These are phyloP conservation scores for Pisolithus thermaeus DNA, from an alignment of 1,284 basidiomycete genomes.

Conservation along the genomic window DNA sequence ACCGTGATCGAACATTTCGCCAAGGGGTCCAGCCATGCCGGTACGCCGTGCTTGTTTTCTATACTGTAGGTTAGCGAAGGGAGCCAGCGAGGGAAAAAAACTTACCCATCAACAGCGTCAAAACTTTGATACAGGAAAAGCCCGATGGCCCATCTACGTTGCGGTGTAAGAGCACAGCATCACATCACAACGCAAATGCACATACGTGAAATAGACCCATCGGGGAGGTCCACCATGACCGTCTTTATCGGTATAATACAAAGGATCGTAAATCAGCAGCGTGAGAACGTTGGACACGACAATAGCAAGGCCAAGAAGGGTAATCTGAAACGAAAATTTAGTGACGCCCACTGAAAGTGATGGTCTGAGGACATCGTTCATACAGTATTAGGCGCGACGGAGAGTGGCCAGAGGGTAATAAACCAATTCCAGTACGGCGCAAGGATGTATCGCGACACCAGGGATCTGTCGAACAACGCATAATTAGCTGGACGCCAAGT, in stretches of 20 bases:
- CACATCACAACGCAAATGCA: constrained; percentile 8
- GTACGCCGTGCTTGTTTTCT: constrained; percentile 95
- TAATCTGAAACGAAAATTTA: constrained; percentile 52
- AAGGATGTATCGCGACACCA: constrained; percentile 76
- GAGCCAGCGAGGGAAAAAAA: not conserved
- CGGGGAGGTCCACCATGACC: constrained; percentile 60
- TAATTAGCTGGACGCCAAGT: not conserved
- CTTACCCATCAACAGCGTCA: constrained; percentile 83
- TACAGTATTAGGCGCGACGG: constrained; percentile 89
- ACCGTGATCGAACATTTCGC: constrained; percentile 98
- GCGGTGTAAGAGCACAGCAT: constrained; percentile 2
- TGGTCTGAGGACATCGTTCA: constrained; percentile 22
- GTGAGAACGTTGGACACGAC: constrained; percentile 84
- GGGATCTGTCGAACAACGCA: constrained; percentile 43
- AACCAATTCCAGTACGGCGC: constrained; percentile 95
- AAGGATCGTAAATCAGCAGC: constrained; percentile 76
- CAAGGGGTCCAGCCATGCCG: constrained; percentile 93
- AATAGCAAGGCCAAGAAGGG: constrained; percentile 75
- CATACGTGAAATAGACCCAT: constrained; percentile 85
- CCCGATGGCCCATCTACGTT: constrained; percentile 75
- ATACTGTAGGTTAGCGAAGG: constrained; percentile 1
- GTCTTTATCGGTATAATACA: constrained; percentile 63
- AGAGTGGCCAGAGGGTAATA: constrained; percentile 84
- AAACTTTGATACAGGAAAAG: constrained; percentile 92
- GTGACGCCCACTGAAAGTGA: not conserved